phyloP scores from a whole-genome alignment of 768 basidiomycete genomes.

The Scleroderma bovista region DNA sequence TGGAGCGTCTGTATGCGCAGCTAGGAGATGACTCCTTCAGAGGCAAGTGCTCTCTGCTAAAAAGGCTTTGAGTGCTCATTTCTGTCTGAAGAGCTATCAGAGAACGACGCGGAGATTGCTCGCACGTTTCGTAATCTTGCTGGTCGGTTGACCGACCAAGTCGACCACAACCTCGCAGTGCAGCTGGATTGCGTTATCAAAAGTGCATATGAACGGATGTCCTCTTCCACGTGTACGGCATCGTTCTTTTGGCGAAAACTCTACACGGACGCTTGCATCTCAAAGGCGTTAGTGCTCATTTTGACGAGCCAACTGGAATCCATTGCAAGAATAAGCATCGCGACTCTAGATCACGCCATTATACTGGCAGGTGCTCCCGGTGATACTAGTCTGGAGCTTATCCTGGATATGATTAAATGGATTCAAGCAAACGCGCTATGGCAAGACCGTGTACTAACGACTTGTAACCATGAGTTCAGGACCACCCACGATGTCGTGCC shows the following conservation, averaged over 20 bases:
- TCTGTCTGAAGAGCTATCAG: not conserved
- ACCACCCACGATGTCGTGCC: not conserved
- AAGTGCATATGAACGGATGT: conserved; percentile 47
- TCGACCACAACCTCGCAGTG: not conserved
- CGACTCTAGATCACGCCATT: conserved; percentile 69
- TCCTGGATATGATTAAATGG: conserved; percentile 54
- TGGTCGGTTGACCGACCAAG: conserved; percentile 5
- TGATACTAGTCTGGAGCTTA: conserved; percentile 48
- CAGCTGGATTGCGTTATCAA: conserved; percentile 37
- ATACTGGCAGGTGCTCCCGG: conserved; percentile 80
- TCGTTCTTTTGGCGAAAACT: conserved; percentile 54
- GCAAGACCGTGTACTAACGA: not conserved
- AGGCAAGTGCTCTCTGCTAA: not conserved
- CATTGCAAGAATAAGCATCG: conserved; percentile 42
- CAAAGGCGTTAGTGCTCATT: conserved; percentile 43
- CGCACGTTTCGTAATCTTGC: conserved; percentile 8
- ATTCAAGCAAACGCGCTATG: conserved; percentile 45
- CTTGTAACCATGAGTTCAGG: not conserved
- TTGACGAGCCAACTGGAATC: conserved; percentile 12
- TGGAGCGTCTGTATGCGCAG: not conserved
- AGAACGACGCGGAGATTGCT: not conserved
- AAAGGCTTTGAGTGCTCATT: not conserved
- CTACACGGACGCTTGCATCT: conserved; percentile 71
- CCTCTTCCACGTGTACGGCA: conserved; percentile 29
- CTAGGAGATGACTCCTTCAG: not conserved